Base-by-base conservation (phyloP, 257 asterid genomes). In the Penstemon davidsonii region DNA sequence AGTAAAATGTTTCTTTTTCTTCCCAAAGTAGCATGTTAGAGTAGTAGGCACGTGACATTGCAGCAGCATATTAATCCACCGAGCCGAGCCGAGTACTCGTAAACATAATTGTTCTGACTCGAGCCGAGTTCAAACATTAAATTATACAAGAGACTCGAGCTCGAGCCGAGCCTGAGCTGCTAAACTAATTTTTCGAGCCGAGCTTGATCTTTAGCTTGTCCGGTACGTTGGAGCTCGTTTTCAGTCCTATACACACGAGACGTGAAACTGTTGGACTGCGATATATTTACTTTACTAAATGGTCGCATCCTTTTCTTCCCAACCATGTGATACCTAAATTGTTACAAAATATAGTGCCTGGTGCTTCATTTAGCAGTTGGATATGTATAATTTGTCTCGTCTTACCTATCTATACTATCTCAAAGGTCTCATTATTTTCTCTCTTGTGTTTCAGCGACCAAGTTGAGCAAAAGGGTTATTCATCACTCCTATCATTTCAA, bases 401-500 rank as follows among this genome's bases (percentile, higher is more conserved):
- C 37, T 42, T 45, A 3, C 11, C 33, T 36, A 47, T 40, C 6
- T 57, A n/a, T 36, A 38, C 49, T 45, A 8, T 19, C 5, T 15
- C 1, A 36, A 38, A 41, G 15, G 8, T 40, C 39, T 56, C 39
- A n/a, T 33, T 15, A 58, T 43, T n/a, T 57, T 12, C 59, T 68
- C 13, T 36, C 37, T 43, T 45, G 43, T 71, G 60, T 70, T 78
- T 63, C 86, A 87, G 97, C 44, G 85, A 79, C 19, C 72, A 73
- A 67, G 78, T 70, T 57, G 80, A 77, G 71, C 87, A 73, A 51
- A 87, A 93, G 78, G 90, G 86, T 47, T 87, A 84, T 73, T 85
- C 96, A 4, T 90, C 99, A 38, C 92, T 90, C 56, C 77, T 90
- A 69, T 94, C 99, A 42, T 93, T 93, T 67, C 88, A 91, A 3